Percentiles rank a stretch among this genome's conserved stretches.
These are phyloP conservation scores for Fusarium sp. DNA, from an alignment of 2,329 filamentous ascomycete species.

Conservation along the genomic window DNA sequence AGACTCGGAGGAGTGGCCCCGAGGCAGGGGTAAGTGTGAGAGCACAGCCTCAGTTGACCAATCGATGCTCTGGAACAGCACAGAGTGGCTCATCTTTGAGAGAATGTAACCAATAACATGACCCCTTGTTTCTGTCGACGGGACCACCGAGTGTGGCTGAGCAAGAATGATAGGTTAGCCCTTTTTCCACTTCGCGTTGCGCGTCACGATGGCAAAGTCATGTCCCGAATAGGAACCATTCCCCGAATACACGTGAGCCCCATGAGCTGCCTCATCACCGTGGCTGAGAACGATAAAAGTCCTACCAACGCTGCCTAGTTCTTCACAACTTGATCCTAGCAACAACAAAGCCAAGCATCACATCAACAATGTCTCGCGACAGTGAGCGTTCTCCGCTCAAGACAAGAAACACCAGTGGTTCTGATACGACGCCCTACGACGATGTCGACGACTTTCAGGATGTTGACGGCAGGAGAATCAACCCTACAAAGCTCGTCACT, in stretches of 20 bases:
- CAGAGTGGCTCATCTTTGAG: neutral
- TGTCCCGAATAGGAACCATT: neutral
- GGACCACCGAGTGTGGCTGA: neutral
- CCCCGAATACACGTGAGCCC: neutral
- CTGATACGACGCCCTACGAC: neutral
- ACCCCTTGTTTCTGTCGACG: neutral
- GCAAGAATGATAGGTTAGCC: neutral
- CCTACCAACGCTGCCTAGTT: neutral
- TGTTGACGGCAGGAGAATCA: neutral
- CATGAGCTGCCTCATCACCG: neutral
- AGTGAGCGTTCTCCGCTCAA: neutral
- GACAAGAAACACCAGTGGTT: neutral
- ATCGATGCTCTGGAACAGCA: neutral
- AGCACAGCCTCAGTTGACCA: neutral
- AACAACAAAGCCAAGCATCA: neutral
- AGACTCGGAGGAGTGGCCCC: neutral
- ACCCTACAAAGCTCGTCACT: conserved; percentile 1
- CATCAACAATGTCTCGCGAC: neutral
- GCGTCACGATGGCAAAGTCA: neutral
- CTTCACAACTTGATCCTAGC: neutral
- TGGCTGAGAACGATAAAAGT: neutral
- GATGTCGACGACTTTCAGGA: conserved; percentile 1
- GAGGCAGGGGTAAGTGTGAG: neutral
- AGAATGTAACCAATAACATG: neutral
- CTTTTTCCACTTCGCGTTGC: neutral